phyloP scores from a whole-genome alignment of 2,329 filamentous ascomycete genomes.

The Nannizziopsis arthrosporioides region DNA sequence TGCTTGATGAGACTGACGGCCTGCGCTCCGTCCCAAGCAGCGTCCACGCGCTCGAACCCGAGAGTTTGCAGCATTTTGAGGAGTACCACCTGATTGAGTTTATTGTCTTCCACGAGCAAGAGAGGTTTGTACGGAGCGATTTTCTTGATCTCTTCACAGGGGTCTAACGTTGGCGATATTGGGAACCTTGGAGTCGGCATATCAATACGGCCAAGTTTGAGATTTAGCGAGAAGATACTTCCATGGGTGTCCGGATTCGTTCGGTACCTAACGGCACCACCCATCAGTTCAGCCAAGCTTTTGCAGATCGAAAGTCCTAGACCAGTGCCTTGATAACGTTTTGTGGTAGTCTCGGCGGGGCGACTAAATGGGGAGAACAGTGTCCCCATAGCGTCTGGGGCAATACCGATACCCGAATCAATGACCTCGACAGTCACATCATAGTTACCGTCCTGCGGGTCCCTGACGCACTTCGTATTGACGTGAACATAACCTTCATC shows the following conservation, averaged over 20 bases:
- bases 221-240: constrained; percentile 44
- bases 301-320: constrained; percentile 49
- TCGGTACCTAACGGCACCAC: constrained; percentile 40
- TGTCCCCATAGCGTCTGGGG: constrained; percentile 33
- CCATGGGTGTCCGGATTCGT: constrained; percentile 37
- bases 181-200: not conserved
- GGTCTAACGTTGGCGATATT: constrained; percentile 15
- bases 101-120: constrained; percentile 34
- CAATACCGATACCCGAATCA: constrained; percentile 46
- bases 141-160: constrained; percentile 24
- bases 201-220: constrained; percentile 17
- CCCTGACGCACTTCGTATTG: constrained; percentile 29
- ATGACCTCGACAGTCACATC: constrained; percentile 42
- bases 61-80: constrained; percentile 29
- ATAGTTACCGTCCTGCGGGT: constrained; percentile 30
- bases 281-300: constrained; percentile 46
- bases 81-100: constrained; percentile 34
- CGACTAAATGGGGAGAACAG: constrained; percentile 48
- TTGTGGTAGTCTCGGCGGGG: constrained; percentile 43
- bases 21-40: constrained; percentile 36
- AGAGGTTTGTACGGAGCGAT: constrained; percentile 33
- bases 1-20: constrained; percentile 34
- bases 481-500: constrained; percentile 44
- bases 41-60: constrained; percentile 33
- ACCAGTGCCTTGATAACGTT: constrained; percentile 46